Conservation (phyloP, 2,329 filamentous ascomycete species). For the Colletotrichum tofieldiae region DNA sequence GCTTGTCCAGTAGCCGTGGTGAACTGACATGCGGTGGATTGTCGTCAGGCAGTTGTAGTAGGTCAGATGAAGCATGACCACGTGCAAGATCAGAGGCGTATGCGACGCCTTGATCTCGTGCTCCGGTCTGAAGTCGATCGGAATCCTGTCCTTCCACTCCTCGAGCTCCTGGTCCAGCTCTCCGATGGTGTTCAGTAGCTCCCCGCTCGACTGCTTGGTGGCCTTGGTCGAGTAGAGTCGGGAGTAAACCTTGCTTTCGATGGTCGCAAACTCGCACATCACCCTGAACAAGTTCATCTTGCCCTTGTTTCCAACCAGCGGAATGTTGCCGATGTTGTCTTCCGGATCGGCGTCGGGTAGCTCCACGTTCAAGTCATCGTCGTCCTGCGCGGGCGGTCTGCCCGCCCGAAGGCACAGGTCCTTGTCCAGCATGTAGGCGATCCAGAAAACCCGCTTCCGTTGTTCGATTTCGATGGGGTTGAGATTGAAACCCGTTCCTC, state of each 20-base stretch:
- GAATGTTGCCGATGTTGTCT: slow-evolving; percentile 96
- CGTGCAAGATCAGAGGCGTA: slow-evolving; percentile 92
- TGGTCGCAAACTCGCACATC: slow-evolving; percentile 92
- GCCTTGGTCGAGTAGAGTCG: slow-evolving; percentile 93
- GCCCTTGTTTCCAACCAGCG: slow-evolving; percentile 87
- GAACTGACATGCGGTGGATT: slow-evolving; percentile 98
- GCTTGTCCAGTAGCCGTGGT: slow-evolving; percentile 98
- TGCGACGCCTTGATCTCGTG: slow-evolving; percentile 95
- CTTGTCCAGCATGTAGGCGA: slow-evolving; percentile 77
- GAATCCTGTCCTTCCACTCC: slow-evolving; percentile 96
- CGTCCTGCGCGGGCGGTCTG: slow-evolving; percentile 73
- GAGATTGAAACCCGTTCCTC: slow-evolving; percentile 91
- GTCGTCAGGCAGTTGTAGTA: slow-evolving; percentile 99
- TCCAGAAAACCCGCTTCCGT: slow-evolving; percentile 77
- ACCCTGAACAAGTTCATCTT: slow-evolving; percentile 96
- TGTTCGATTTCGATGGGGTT: slow-evolving; percentile 97
- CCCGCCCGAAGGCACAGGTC: slow-evolving; percentile 73
- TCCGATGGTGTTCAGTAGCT: slow-evolving; percentile 94
- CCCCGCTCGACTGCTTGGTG: slow-evolving; percentile 91
- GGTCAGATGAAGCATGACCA: slow-evolving; percentile 94
- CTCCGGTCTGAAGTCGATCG: slow-evolving; percentile 96
- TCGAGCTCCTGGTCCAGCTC: slow-evolving; percentile 92
- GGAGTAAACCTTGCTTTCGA: slow-evolving; percentile 96
- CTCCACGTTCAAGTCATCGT: slow-evolving; percentile 92
- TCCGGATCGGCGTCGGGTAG: slow-evolving; percentile 90